These are phyloP conservation scores for Mycena crocata DNA, from an alignment of 768 basidiomycete genomes.

Conservation along the genomic window DNA sequence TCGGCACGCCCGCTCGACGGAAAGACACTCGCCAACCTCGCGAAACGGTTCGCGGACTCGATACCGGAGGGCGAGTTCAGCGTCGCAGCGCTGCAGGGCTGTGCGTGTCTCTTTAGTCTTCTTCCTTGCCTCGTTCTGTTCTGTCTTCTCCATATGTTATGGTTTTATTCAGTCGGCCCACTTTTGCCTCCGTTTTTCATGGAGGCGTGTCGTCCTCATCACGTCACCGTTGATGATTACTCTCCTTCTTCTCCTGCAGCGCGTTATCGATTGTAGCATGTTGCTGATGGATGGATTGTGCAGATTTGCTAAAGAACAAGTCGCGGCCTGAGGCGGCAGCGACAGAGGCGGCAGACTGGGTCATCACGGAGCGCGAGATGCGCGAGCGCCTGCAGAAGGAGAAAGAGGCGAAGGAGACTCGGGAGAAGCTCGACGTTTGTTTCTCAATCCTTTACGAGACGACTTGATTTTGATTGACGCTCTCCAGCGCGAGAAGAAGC, in stretches of 20 bases:
- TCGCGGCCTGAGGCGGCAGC: conserved; percentile 83
- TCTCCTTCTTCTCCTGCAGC: conserved; percentile 17
- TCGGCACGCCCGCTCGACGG: conserved; percentile 75
- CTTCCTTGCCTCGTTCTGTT: conserved; percentile 22
- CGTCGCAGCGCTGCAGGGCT: conserved; percentile 91
- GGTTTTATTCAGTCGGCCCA: background rate
- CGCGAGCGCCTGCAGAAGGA: conserved; percentile 78
- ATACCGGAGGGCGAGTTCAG: conserved; percentile 90
- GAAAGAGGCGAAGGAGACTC: conserved; percentile 75
- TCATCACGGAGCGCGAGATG: conserved; percentile 79
- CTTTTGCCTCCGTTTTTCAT: background rate
- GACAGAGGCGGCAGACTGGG: conserved; percentile 75
- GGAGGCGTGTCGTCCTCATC: conserved; percentile 17
- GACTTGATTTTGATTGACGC: background rate
- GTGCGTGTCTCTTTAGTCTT: conserved; percentile 65
- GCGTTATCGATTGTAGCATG: conserved; percentile 26
- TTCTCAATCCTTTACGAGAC: background rate
- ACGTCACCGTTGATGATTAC: too few relatives aligned
- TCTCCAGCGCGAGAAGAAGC: conserved; percentile 59
- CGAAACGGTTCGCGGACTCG: conserved; percentile 81
- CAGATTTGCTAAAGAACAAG: conserved; percentile 88
- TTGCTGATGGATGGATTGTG: conserved; percentile 29
- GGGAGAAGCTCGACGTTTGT: conserved; percentile 76
- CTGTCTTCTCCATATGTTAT: conserved; percentile 1
- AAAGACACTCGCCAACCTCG: conserved; percentile 72